Conservation (phyloP, 352 stramenopile species). For the Phytophthora foliorum region DNA sequence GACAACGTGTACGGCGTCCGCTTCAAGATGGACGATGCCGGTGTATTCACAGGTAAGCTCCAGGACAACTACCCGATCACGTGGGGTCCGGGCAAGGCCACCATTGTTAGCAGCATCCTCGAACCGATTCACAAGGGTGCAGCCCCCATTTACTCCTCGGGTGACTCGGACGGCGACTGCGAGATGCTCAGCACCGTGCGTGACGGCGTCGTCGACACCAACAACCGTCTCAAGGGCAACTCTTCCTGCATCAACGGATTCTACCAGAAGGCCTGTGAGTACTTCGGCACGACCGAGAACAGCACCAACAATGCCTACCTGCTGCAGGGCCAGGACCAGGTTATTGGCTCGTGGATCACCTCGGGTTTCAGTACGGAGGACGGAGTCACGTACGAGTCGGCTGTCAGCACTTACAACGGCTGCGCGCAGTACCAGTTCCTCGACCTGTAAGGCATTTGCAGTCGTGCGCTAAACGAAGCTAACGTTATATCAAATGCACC, state of each 20-base stretch:
- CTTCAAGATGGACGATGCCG: constrained; percentile 50
- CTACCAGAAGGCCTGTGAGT: constrained; percentile 68
- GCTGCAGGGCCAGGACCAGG: constrained; percentile 70
- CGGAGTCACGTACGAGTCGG: constrained; percentile 60
- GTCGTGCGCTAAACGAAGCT: no score
- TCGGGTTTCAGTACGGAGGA: constrained; percentile 73
- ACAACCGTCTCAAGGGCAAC: constrained; percentile 68
- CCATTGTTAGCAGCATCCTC: constrained; percentile 57
- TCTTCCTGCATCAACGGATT: constrained; percentile 67
- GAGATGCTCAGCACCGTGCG: constrained; percentile 68
- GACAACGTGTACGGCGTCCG: constrained; percentile 67
- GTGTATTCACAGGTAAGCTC: constrained; percentile 54
- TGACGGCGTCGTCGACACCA: constrained; percentile 68
- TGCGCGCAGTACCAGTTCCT: constrained; percentile 57
- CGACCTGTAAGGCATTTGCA: constrained; percentile 23
- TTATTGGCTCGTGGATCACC: constrained; percentile 72
- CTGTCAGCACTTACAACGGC: constrained; percentile 42
- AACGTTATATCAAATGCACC: no score
- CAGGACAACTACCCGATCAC: constrained; percentile 70
- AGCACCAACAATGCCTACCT: constrained; percentile 62
- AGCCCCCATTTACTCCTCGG: constrained; percentile 59
- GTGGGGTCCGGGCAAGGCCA: constrained; percentile 67
- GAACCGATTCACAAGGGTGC: constrained; percentile 56
- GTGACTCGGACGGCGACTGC: constrained; percentile 69
- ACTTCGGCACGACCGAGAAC: constrained; percentile 50